These are phyloP conservation scores for Arthrocladium fulminans DNA, from an alignment of 2,329 filamentous ascomycete species.

Conservation along the genomic window DNA sequence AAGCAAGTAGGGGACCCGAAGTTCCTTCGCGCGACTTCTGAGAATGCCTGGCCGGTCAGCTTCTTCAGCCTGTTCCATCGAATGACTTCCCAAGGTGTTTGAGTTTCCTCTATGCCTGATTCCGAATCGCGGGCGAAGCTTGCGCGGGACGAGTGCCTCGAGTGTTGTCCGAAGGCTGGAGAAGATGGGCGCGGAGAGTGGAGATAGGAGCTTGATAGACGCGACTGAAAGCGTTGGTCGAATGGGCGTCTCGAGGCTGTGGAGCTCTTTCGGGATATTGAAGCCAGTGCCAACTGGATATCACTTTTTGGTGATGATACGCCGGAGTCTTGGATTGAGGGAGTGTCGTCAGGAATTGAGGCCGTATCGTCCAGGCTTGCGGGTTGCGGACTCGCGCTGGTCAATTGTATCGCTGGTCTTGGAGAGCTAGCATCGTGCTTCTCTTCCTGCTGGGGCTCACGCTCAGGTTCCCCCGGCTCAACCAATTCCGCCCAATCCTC, in stretches of 20 bases:
- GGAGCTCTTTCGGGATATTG: slow-evolving; percentile 64
- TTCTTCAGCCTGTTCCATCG: slow-evolving; percentile 91
- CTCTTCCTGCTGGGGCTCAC: slow-evolving; percentile 12
- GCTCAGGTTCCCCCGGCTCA: no score
- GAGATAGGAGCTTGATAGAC: slow-evolving; percentile 58
- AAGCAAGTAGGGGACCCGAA: slow-evolving; percentile 89
- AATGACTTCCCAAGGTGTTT: slow-evolving; percentile 91
- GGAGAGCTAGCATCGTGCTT: slow-evolving; percentile 19
- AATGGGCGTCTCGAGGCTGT: slow-evolving; percentile 73
- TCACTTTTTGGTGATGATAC: slow-evolving; percentile 39
- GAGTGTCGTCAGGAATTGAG: slow-evolving; percentile 74
- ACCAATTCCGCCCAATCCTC: slow-evolving; percentile 11
- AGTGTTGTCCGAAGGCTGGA: slow-evolving; percentile 68
- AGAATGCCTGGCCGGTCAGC: slow-evolving; percentile 81
- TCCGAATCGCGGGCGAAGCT: slow-evolving; percentile 54
- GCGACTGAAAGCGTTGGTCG: slow-evolving; percentile 86
- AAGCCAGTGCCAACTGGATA: slow-evolving; percentile 44
- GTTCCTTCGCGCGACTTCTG: slow-evolving; percentile 81
- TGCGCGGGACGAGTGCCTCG: slow-evolving; percentile 68
- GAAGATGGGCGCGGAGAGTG: slow-evolving; percentile 62
- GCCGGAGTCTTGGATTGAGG: slow-evolving; percentile 61
- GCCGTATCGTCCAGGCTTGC: slow-evolving; percentile 55
- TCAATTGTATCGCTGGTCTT: slow-evolving; percentile 1
- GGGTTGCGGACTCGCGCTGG: slow-evolving; percentile 12
- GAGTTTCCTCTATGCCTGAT: slow-evolving; percentile 58